Conservation (phyloP, 441 rosid genomes). For the Erodium trifolium region DNA sequence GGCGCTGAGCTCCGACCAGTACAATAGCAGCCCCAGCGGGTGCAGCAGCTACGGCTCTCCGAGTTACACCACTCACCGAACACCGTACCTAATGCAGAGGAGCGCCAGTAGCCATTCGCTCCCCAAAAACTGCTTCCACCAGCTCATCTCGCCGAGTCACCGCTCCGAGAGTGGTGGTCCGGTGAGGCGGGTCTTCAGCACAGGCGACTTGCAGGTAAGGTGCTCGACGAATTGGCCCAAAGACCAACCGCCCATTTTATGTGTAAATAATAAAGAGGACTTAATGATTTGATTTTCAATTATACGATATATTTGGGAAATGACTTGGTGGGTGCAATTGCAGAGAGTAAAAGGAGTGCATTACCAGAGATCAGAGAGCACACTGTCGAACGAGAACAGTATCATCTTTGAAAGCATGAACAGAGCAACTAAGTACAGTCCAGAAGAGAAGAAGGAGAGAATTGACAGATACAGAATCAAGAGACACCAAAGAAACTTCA, state of each 20-base stretch:
- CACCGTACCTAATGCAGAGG: slow-evolving; percentile 41
- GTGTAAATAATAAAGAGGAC: too few relatives aligned
- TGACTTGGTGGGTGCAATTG: slow-evolving; percentile 5
- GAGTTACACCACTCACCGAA: neutral
- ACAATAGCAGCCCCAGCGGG: slow-evolving; percentile 32
- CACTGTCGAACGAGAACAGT: slow-evolving; percentile 67
- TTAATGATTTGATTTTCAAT: neutral
- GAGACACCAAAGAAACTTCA: slow-evolving; percentile 79
- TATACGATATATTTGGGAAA: neutral
- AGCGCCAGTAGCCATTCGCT: slow-evolving; percentile 59
- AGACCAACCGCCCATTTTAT: too few relatives aligned
- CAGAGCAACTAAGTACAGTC: slow-evolving; percentile 64
- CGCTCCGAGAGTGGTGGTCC: slow-evolving; percentile 29
- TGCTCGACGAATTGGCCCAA: neutral
- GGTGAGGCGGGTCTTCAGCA: slow-evolving; percentile 61
- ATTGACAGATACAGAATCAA: slow-evolving; percentile 80
- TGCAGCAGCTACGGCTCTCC: slow-evolving; percentile 41
- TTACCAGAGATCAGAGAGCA: slow-evolving; percentile 42
- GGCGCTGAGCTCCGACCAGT: neutral
- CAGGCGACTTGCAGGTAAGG: slow-evolving; percentile 54
- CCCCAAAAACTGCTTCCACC: slow-evolving; percentile 30
- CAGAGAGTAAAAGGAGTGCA: slow-evolving; percentile 25
- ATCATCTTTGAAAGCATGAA: slow-evolving; percentile 81
- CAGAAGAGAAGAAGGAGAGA: slow-evolving; percentile 79
- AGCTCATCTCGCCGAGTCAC: slow-evolving; percentile 11